phyloP scores from a whole-genome alignment of 75 land plant species.

The Chamaecyparis obtusa region DNA sequence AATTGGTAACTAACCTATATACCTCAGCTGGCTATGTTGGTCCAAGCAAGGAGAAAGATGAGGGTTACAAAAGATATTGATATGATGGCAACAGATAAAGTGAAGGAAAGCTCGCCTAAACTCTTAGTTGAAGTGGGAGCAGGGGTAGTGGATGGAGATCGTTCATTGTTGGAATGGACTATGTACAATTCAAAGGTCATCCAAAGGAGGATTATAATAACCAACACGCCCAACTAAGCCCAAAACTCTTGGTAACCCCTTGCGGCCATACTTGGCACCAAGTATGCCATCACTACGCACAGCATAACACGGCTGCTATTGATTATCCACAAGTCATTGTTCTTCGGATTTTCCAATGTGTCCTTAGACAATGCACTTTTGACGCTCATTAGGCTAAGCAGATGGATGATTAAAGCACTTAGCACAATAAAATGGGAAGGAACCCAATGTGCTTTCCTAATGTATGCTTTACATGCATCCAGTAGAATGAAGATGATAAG shows the following conservation, averaged over 20 bases:
- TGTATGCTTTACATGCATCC: too few relatives aligned
- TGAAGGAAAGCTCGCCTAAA: not conserved
- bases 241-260: not conserved
- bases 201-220: not conserved
- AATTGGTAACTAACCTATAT: not conserved
- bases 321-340: not conserved
- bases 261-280: not conserved
- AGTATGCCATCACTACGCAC: not conserved
- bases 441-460: too few relatives aligned
- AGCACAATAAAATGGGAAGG: too few relatives aligned
- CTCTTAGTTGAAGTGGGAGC: too few relatives aligned
- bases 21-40: not conserved
- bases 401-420: too few relatives aligned
- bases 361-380: not conserved
- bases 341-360: not conserved
- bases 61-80: not conserved
- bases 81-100: not conserved
- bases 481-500: not conserved
- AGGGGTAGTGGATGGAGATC: too few relatives aligned
- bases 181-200: not conserved
- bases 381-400: not conserved
- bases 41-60: not conserved
- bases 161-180: not conserved
- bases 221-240: not conserved
- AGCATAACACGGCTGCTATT: not conserved